These are phyloP conservation scores for Arxiozyma slooffiae DNA, from an alignment of 1,139 yeast genomes.

Conservation along the genomic window DNA sequence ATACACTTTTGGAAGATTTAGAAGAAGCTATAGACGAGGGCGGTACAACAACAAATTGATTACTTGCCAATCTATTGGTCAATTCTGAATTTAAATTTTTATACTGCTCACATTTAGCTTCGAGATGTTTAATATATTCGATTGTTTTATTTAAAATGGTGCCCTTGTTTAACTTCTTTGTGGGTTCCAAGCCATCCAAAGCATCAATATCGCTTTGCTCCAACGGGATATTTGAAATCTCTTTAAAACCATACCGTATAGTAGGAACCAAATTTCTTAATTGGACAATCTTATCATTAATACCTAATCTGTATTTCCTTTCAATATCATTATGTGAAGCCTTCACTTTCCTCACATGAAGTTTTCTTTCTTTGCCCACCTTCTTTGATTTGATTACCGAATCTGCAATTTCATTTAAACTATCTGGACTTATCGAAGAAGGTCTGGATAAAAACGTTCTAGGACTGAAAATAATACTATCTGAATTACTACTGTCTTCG, in stretches of 20 bases:
- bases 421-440: constrained; percentile 1
- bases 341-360: constrained; percentile 27
- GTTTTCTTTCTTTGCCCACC: not conserved
- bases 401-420: not conserved
- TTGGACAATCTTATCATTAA: constrained; percentile 56
- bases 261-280: constrained; percentile 66
- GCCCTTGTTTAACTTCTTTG: constrained; percentile 78
- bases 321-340: constrained; percentile 68
- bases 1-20: not conserved
- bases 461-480: not conserved
- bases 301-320: constrained; percentile 63
- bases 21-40: not conserved
- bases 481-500: constrained; percentile 1
- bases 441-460: not conserved
- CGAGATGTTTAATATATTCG: constrained; percentile 79
- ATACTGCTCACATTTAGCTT: constrained; percentile 44
- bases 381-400: not conserved
- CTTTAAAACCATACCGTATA: constrained; percentile 34
- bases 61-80: not conserved
- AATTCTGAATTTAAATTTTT: constrained; percentile 5
- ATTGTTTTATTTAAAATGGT: constrained; percentile 81
- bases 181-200: constrained; percentile 82
- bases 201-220: constrained; percentile 32
- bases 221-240: constrained; percentile 30
- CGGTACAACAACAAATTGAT: not conserved